Conservation (phyloP, 2,329 filamentous ascomycete species). For the Ophiocordyceps camponoti-saundersi region DNA sequence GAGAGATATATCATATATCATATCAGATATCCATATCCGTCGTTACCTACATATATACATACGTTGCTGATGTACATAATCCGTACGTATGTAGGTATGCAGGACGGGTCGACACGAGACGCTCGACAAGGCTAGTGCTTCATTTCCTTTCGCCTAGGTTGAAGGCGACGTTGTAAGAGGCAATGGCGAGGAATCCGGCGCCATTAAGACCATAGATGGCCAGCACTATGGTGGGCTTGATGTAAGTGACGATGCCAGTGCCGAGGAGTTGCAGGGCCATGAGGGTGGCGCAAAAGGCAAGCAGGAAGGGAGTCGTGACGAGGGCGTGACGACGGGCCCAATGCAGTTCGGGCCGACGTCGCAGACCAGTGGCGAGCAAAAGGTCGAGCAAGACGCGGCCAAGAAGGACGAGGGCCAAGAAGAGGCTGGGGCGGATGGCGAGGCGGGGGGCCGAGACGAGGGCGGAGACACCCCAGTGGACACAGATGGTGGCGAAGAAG, state of each 20-base stretch:
- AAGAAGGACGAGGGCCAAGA: neutral
- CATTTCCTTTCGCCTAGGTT: neutral
- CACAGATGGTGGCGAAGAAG: neutral
- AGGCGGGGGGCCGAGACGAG: neutral
- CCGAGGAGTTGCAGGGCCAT: neutral
- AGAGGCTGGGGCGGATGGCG: neutral
- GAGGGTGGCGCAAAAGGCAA: neutral
- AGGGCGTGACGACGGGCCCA: neutral
- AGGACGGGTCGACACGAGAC: neutral
- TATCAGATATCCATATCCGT: too few relatives aligned
- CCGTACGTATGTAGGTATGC: neutral
- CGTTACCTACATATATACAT: too few relatives aligned
- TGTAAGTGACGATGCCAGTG: neutral
- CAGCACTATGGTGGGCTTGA: slow-evolving; percentile 1
- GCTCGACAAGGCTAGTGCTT: too few relatives aligned
- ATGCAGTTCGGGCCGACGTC: neutral
- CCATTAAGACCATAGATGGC: neutral
- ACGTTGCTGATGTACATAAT: too few relatives aligned
- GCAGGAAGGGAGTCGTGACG: neutral
- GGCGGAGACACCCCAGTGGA: neutral
- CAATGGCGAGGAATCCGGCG: neutral
- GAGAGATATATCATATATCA: too few relatives aligned
- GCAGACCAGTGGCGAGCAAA: neutral
- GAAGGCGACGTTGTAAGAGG: neutral
- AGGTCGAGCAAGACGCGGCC: neutral